Conservation (phyloP, 164 flowering plant species). For the Chimonanthus praecox region DNA sequence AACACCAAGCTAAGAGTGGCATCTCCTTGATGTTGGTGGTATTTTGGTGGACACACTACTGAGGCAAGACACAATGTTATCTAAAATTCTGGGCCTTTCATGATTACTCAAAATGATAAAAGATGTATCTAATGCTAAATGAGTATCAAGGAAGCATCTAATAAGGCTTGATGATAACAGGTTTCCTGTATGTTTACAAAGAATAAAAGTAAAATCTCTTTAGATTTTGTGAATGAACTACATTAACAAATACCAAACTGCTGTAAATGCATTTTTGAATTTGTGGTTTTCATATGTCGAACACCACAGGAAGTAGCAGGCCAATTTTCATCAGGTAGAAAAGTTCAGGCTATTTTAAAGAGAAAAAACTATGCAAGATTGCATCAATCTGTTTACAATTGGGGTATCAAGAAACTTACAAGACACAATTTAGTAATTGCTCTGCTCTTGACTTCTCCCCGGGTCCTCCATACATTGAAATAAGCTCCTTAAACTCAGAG, state of each 20-base stretch:
- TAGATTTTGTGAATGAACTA: neutral
- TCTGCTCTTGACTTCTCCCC: slow-evolving; percentile 71
- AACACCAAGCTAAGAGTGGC: neutral
- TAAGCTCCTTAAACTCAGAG: slow-evolving; percentile 71
- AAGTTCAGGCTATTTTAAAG: neutral
- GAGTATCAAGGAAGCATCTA: neutral
- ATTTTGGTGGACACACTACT: neutral
- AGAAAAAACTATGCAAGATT: neutral
- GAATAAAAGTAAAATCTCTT: neutral
- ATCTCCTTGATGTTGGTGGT: neutral
- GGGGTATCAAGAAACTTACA: slow-evolving; percentile 36
- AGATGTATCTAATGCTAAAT: neutral
- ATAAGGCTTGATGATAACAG: neutral
- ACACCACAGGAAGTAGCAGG: neutral
- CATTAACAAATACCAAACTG: neutral
- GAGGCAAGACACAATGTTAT: too few relatives aligned
- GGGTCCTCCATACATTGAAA: slow-evolving; percentile 77
- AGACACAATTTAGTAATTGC: slow-evolving; percentile 42
- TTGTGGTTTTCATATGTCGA: neutral
- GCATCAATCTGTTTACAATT: neutral
- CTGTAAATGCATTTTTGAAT: neutral
- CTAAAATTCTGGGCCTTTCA: neutral
- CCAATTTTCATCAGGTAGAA: neutral
- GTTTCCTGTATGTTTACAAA: neutral
- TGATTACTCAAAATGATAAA: neutral